A percentile compares a stretch with the other conserved stretches of the same genome.
Evolutionary conservation across 192 early-diverging fungal genomes (phyloP).

Genomic region (Neocallimastix lanati): DNA sequence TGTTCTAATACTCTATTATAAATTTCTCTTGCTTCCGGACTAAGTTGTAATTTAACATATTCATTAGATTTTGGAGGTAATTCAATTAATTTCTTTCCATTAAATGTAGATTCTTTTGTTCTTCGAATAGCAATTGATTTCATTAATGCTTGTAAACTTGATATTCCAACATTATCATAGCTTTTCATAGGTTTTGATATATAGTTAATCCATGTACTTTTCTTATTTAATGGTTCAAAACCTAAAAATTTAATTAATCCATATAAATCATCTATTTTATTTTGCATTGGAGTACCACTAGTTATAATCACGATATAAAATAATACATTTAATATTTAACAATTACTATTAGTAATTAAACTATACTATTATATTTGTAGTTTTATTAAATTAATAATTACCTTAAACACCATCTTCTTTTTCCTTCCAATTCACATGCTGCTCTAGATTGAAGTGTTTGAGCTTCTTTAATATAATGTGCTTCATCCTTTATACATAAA

Average conservation of each 20-base stretch:
- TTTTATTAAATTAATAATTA: too few species aligned
- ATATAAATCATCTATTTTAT: slow-evolving; percentile 72
- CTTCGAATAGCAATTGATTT: slow-evolving; percentile 61
- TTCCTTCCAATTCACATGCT: slow-evolving; percentile 41
- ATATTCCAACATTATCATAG: slow-evolving; percentile 8
- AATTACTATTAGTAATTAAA: too few species aligned
- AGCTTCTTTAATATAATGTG: slow-evolving; percentile 75
- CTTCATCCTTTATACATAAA: too few species aligned
- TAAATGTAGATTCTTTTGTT: slow-evolving; percentile 60
- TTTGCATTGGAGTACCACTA: slow-evolving; percentile 73
- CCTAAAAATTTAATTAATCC: slow-evolving; percentile 68
- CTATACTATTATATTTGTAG: too few species aligned
- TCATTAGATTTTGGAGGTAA: slow-evolving; percentile 46
- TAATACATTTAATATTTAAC: too few species aligned
- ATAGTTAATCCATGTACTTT: slow-evolving; percentile 31
- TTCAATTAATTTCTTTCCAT: slow-evolving; percentile 61
- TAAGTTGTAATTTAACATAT: slow-evolving; percentile 42
- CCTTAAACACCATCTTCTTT: slow-evolving; percentile 72
- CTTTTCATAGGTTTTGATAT: slow-evolving; percentile 16
- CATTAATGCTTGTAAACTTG: slow-evolving; percentile 43
- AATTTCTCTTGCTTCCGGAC: slow-evolving; percentile 41
- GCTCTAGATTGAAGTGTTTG: slow-evolving; percentile 56
- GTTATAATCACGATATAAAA: too few species aligned
- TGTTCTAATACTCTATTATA: slow-evolving; percentile 48
- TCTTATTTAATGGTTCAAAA: slow-evolving; percentile 31